phyloP scores from a whole-genome alignment of 805 yeast genomes.

The Cyberlindnera mrakii region DNA sequence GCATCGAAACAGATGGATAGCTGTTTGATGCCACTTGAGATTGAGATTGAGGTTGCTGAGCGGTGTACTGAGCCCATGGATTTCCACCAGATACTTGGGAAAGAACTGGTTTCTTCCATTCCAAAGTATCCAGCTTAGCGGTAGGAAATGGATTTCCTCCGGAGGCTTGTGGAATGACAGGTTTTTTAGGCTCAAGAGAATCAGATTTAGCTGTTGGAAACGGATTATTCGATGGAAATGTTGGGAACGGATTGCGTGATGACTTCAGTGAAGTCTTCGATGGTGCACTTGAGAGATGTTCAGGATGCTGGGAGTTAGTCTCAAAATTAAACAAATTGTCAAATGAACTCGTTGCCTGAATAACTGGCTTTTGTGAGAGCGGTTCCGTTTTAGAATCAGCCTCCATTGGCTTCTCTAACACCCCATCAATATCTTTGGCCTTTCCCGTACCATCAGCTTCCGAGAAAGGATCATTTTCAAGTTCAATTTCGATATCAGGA shows the following conservation, averaged over 20 bases:
- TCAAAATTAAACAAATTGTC: conserved; percentile 16
- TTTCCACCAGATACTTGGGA: conserved; percentile 19
- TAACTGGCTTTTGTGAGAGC: neutral
- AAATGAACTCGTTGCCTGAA: conserved; percentile 12
- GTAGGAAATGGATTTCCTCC: conserved; percentile 22
- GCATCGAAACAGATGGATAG: too few species aligned
- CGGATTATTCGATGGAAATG: neutral
- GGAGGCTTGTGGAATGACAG: conserved; percentile 12
- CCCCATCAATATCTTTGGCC: conserved; percentile 3
- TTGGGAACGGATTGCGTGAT: neutral
- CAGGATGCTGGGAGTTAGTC: too few species aligned
- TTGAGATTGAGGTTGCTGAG: conserved; percentile 1
- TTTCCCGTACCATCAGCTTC: too few species aligned
- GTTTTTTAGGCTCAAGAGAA: conserved; percentile 5
- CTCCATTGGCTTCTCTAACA: neutral
- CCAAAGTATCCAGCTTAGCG: conserved; percentile 9
- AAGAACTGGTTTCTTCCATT: conserved; percentile 4
- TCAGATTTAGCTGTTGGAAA: too few species aligned
- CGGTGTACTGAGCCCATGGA: conserved; percentile 11
- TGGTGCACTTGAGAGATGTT: too few species aligned
- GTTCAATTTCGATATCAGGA: neutral
- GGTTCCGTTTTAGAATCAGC: neutral
- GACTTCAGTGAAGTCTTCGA: neutral
- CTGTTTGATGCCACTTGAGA: too few species aligned
- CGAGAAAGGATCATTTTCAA: conserved; percentile 18